These are phyloP conservation scores for Colletotrichum gloeosporioides DNA, from an alignment of 2,329 filamentous ascomycete species.

Conservation along the genomic window DNA sequence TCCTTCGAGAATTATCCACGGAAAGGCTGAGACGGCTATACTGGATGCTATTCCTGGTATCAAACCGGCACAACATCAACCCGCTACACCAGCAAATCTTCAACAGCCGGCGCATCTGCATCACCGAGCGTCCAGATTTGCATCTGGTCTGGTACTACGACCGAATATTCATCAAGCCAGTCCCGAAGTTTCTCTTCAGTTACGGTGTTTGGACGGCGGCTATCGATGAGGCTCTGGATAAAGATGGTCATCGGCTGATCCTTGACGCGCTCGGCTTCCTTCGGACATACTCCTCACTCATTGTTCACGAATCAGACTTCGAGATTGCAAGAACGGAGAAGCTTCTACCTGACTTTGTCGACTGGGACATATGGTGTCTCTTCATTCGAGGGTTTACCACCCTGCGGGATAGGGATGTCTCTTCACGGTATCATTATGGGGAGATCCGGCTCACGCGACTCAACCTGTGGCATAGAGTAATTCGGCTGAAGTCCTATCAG, in stretches of 20 bases:
- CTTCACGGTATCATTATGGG: conserved; percentile 20
- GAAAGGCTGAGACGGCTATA: not conserved
- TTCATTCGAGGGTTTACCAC: conserved; percentile 11
- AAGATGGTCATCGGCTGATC: not conserved
- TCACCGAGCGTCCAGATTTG: conserved; percentile 37
- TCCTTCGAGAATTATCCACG: not conserved
- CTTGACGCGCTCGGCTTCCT: conserved; percentile 36
- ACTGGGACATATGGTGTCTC: conserved; percentile 24
- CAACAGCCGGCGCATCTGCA: conserved; percentile 31
- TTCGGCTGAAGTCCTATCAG: conserved; percentile 24
- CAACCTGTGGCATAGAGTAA: conserved; percentile 27
- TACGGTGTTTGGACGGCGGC: conserved; percentile 27
- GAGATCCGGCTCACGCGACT: conserved; percentile 12
- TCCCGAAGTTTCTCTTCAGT: conserved; percentile 32
- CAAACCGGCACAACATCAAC: conserved; percentile 20
- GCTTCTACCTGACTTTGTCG: conserved; percentile 17
- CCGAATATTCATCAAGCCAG: conserved; percentile 37
- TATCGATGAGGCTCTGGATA: not conserved
- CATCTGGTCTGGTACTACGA: conserved; percentile 37
- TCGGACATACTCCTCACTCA: conserved; percentile 34
- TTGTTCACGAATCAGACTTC: conserved; percentile 39
- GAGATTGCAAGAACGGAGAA: conserved; percentile 29
- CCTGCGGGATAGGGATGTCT: conserved; percentile 21
- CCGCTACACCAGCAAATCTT: conserved; percentile 34
- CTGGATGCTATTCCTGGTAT: not conserved